phyloP scores from a whole-genome alignment of 306 rosid genomes.

The Carpinus fangiana region DNA sequence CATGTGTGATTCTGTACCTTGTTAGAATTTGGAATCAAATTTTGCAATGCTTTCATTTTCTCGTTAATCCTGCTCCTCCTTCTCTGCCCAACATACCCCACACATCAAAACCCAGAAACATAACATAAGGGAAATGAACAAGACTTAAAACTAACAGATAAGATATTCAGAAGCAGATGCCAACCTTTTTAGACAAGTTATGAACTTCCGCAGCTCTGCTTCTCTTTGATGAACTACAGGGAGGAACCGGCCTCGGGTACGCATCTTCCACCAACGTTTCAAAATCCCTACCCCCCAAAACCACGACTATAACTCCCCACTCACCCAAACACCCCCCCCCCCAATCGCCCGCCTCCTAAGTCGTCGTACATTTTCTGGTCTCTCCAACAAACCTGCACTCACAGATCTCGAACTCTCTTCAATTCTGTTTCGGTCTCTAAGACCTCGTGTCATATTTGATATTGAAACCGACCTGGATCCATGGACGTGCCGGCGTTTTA shows the following conservation, averaged over 20 bases:
- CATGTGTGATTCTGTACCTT: conserved; percentile 44
- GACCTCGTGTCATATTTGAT: conserved; percentile 19
- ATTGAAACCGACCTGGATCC: conserved; percentile 34
- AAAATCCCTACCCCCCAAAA: too few species aligned
- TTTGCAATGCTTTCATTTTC: conserved; percentile 94
- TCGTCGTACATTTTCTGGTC: background rate
- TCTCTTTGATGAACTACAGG: conserved; percentile 76
- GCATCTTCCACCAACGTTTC: conserved; percentile 56
- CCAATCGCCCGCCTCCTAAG: background rate
- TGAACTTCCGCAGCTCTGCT: conserved; percentile 99
- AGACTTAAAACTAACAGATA: background rate
- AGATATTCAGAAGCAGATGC: background rate
- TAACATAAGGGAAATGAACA: background rate
- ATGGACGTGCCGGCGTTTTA: conserved; percentile 99
- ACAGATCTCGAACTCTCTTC: background rate
- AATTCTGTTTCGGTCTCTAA: background rate
- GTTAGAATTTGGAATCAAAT: conserved; percentile 90
- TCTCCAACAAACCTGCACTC: background rate
- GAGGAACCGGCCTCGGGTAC: conserved; percentile 38
- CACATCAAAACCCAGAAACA: conserved; percentile 22
- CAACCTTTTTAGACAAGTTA: conserved; percentile 92
- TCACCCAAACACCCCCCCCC: conserved; percentile 1
- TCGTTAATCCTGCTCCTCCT: conserved; percentile 97
- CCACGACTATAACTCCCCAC: too few species aligned
- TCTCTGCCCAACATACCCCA: conserved; percentile 55